Conservation (phyloP, 768 basidiomycete genomes). For the Lyophyllum atratum region DNA sequence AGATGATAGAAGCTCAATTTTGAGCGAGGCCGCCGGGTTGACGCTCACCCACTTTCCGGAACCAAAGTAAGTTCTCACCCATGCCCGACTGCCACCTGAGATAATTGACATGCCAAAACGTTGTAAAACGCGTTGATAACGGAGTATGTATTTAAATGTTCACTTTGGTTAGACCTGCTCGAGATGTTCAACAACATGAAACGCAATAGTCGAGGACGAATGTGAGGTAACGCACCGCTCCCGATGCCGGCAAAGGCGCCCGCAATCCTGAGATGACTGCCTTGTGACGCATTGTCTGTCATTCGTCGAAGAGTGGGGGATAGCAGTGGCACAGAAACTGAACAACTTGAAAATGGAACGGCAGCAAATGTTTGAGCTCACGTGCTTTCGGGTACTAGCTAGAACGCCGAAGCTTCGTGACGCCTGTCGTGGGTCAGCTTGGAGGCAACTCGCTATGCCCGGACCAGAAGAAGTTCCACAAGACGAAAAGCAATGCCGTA, state of each 20-base stretch:
- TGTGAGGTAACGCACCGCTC: slow-evolving; percentile 45
- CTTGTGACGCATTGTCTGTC: slow-evolving; percentile 30
- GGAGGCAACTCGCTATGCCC: slow-evolving; percentile 8
- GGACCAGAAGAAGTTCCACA: slow-evolving; percentile 13
- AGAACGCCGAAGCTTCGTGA: slow-evolving; percentile 4
- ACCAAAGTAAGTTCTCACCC: slow-evolving; percentile 44
- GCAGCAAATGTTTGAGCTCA: not conserved
- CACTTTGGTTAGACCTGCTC: slow-evolving; percentile 53
- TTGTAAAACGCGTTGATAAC: not conserved
- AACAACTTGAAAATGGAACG: not conserved
- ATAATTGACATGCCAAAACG: not conserved
- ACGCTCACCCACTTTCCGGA: slow-evolving; percentile 8
- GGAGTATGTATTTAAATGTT: slow-evolving; percentile 2
- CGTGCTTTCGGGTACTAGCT: slow-evolving; percentile 4
- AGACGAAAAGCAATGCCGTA: slow-evolving; percentile 76
- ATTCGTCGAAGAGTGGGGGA: slow-evolving; percentile 18
- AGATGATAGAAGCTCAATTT: slow-evolving; percentile 5
- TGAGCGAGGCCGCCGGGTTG: not conserved
- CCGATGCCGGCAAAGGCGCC: slow-evolving; percentile 62
- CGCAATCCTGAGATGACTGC: slow-evolving; percentile 47
- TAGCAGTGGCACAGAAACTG: not conserved
- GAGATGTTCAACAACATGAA: not conserved
- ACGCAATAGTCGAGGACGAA: not conserved
- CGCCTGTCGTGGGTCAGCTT: not conserved
- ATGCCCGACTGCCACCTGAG: slow-evolving; percentile 72